Evolutionary conservation across 2,329 filamentous ascomycete genomes (phyloP).

Genomic region (Diaporthe aspalathi): DNA sequence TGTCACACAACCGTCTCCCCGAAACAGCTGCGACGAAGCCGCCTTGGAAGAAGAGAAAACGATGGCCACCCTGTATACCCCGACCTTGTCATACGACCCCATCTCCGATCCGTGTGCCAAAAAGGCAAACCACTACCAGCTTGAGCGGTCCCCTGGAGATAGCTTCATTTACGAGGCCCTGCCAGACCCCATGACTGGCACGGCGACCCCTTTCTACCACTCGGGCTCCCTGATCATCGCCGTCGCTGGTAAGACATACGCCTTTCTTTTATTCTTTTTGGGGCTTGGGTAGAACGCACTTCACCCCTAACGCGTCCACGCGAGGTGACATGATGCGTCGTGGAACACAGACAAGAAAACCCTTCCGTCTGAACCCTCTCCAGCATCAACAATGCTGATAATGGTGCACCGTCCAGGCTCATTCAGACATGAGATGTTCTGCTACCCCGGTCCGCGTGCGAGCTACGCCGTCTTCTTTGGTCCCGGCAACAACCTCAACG

Average conservation of each 20-base stretch:
- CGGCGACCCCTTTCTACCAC: background rate
- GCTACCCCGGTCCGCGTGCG: constrained; percentile 21
- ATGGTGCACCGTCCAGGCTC: background rate
- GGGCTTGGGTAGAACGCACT: too few species aligned
- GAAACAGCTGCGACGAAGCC: too few species aligned
- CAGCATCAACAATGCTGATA: too few species aligned
- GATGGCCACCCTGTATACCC: constrained; percentile 3
- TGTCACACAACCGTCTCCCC: too few species aligned
- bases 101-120: background rate
- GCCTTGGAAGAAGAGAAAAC: too few species aligned
- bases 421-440: constrained; percentile 23
- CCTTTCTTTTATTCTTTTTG: too few species aligned
- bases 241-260: constrained; percentile 7
- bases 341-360: too few species aligned
- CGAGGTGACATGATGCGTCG: too few species aligned
- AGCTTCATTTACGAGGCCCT: constrained; percentile 24
- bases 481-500: constrained; percentile 9
- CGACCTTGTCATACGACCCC: background rate
- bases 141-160: background rate
- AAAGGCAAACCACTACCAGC: background rate
- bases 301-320: too few species aligned
- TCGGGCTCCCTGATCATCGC: constrained; percentile 26
- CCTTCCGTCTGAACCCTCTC: too few species aligned
- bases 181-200: background rate
- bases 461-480: constrained; percentile 30